phyloP scores from a whole-genome alignment of 2,329 filamentous ascomycete species.

The Venturia oleaginea region DNA sequence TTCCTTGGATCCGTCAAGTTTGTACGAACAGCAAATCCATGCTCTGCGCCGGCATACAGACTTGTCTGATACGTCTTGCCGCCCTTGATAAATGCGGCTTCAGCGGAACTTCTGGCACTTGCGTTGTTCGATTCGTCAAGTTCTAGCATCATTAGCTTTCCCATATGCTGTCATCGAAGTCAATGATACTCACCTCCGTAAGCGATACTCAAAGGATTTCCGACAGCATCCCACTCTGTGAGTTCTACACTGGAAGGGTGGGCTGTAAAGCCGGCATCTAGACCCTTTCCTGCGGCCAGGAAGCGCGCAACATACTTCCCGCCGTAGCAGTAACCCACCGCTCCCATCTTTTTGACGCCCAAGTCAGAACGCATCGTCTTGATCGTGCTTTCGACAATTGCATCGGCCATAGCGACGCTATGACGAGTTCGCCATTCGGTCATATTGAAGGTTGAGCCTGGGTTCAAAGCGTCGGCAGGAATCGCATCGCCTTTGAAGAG shows the following conservation, averaged over 20 bases:
- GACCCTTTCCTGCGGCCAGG: slow-evolving; percentile 39
- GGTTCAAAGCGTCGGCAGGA: slow-evolving; percentile 13
- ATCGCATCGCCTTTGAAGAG: slow-evolving; percentile 20
- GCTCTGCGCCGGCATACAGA: slow-evolving; percentile 25
- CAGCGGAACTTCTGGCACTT: slow-evolving; percentile 17
- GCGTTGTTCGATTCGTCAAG: slow-evolving; percentile 17
- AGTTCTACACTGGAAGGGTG: slow-evolving; percentile 61
- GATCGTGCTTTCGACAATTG: slow-evolving; percentile 43
- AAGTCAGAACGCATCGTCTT: slow-evolving; percentile 34
- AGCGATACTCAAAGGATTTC: slow-evolving; percentile 59
- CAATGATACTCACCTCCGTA: slow-evolving; percentile 35
- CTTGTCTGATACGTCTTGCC: slow-evolving; percentile 25
- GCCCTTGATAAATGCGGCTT: slow-evolving; percentile 21
- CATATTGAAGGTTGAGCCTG: slow-evolving; percentile 26
- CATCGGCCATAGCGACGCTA: slow-evolving; percentile 34
- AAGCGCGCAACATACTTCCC: slow-evolving; percentile 65
- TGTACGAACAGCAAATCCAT: slow-evolving; percentile 27
- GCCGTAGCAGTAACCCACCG: slow-evolving; percentile 67
- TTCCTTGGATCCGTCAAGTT: slow-evolving; percentile 22
- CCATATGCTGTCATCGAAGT: slow-evolving; percentile 16
- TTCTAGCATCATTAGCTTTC: slow-evolving; percentile 15
- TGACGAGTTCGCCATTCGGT: slow-evolving; percentile 38
- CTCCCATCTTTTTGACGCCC: slow-evolving; percentile 49
- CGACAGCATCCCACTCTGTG: slow-evolving; percentile 56
- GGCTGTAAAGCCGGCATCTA: slow-evolving; percentile 60